Base-by-base conservation (phyloP, 2,329 filamentous ascomycete genomes). In the Aureobasidium sp. region DNA sequence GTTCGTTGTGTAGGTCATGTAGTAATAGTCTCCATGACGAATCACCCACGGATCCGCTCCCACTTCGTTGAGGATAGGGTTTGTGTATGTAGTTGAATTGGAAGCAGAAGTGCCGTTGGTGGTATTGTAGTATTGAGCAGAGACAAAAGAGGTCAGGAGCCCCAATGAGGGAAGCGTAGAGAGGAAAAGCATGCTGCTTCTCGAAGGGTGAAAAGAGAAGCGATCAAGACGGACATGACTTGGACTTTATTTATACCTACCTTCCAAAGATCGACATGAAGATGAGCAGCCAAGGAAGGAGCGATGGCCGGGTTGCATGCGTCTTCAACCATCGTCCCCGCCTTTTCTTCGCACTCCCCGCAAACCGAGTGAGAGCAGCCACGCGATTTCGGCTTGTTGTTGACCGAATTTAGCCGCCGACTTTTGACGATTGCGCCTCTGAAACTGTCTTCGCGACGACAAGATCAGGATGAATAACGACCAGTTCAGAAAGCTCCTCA, bases 401-500 rank as follows among this genome's bases (percentile, higher is more conserved):
- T 48, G 13, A 8, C 41, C 29, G 55, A 39, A 48, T 59, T 59
- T 59, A 59, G 55, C 55, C 55, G 55, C 43, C 13, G 20, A 48
- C 55, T 48, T 59, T 59, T 59, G 39, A 46, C 24, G 8, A 36
- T 37, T 46, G 55, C 55, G 41, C 24, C 43, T 59, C 12, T 17
- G 5, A 46, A 24, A 15, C 57, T 26, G 9, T 60, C 46, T 24
- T 17, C 12, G 20, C 20, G 15, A 63, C 59, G 24, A 47, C 47
- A 26, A 56, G 26, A 32, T 6, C 20, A 43, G 26, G 12, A 97
- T 99, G 94, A 96, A 97, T 74, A 97, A 97, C 80, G 85, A 92
- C 47, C 90, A 97, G 70, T 99, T 99, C 71, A 88, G 94, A 61
- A 88, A 88, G 66, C 82, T 97, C 26, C 79, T 86, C 75, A 81